A percentile compares a stretch with the other conserved stretches of the same genome.
These are phyloP conservation scores for Salix brachista DNA, from an alignment of 345 rosid genomes.

Conservation along the genomic window DNA sequence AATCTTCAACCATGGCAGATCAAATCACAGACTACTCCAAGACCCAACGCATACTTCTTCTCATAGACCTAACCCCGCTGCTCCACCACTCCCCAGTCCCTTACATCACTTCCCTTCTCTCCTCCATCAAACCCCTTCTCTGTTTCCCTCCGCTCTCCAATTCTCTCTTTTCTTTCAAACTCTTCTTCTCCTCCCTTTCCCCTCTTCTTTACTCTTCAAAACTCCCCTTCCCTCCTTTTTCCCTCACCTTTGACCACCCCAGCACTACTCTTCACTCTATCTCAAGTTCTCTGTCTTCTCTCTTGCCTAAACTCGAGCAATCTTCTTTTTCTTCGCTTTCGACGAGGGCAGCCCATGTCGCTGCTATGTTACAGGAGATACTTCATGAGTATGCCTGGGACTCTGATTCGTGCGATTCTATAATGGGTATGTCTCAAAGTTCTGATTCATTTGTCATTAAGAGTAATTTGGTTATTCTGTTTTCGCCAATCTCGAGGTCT, in stretches of 20 bases:
- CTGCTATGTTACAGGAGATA: slow-evolving; percentile 66
- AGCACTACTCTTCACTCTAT: slow-evolving; percentile 50
- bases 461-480: slow-evolving; percentile 71
- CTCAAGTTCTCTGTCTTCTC: slow-evolving; percentile 23
- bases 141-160: slow-evolving; percentile 51
- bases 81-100: slow-evolving; percentile 33
- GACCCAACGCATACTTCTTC: slow-evolving; percentile 72
- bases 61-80: slow-evolving; percentile 73
- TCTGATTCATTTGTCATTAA: slow-evolving; percentile 26
- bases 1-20: slow-evolving; percentile 35
- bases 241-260: slow-evolving; percentile 67
- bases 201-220: slow-evolving; percentile 88
- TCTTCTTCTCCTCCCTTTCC: slow-evolving; percentile 82
- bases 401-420: slow-evolving; percentile 35
- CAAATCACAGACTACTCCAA: slow-evolving; percentile 41
- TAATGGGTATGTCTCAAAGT: slow-evolving; percentile 31
- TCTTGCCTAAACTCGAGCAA: background rate
- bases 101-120: slow-evolving; percentile 41
- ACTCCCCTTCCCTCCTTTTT: slow-evolving; percentile 48
- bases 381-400: slow-evolving; percentile 88
- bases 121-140: slow-evolving; percentile 54
- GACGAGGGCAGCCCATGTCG: slow-evolving; percentile 45
- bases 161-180: slow-evolving; percentile 73
- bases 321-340: background rate
- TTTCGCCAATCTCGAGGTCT: slow-evolving; percentile 52